These are phyloP conservation scores for Trametes sp. DNA, from an alignment of 1,284 basidiomycete species.

Conservation along the genomic window DNA sequence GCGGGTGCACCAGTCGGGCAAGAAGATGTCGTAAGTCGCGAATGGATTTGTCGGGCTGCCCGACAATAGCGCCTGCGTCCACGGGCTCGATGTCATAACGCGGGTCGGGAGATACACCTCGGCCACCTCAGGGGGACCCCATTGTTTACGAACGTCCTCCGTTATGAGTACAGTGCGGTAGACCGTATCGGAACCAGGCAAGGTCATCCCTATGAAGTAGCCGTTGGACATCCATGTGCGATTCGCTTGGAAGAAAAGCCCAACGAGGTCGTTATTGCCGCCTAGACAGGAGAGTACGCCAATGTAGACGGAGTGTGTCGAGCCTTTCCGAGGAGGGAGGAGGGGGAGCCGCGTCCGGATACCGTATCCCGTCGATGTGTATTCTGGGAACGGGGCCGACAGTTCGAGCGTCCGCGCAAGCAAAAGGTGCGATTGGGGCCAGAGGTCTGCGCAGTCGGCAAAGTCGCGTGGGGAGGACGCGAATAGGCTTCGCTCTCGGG, in stretches of 20 bases:
- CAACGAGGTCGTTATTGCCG: not conserved
- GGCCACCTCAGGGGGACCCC: not conserved
- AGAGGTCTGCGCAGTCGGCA: not conserved
- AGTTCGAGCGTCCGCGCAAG: not conserved
- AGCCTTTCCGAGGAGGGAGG: not conserved
- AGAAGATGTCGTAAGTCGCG: not conserved
- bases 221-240: slow-evolving; percentile 2
- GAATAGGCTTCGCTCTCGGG: not conserved
- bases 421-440: not conserved
- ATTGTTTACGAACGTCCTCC: not conserved
- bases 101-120: slow-evolving; percentile 1
- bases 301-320: not conserved
- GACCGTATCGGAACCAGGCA: not conserved
- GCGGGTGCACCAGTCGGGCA: not conserved
- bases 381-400: not conserved
- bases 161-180: not conserved
- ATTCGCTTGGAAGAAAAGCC: slow-evolving; percentile 2
- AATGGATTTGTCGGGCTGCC: not conserved
- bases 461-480: slow-evolving; percentile 5
- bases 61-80: not conserved
- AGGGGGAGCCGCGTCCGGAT: not conserved
- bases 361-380: not conserved
- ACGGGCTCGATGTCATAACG: not conserved
- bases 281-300: not conserved
- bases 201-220: not conserved